Evolutionary conservation across 441 rosid genomes (phyloP).

Genomic region (Metrosideros polymorpha): DNA sequence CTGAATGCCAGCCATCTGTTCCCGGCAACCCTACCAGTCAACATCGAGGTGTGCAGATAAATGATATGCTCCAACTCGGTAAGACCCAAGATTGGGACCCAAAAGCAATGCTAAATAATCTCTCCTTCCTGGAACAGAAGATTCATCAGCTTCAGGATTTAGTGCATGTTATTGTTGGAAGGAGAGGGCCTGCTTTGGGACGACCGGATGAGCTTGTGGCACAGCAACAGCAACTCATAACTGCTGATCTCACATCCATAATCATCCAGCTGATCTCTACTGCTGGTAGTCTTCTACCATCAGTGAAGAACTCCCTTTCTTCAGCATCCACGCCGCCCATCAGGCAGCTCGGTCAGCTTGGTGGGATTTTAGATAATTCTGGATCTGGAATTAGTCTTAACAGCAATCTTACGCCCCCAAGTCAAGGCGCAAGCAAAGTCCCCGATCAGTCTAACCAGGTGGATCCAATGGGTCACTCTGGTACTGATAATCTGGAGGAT

Average conservation of each 20-base stretch:
- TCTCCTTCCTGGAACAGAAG: slow-evolving; percentile 79
- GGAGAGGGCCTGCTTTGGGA: slow-evolving; percentile 35
- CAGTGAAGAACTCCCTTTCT: slow-evolving; percentile 51
- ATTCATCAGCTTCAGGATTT: slow-evolving; percentile 80
- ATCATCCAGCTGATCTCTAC: slow-evolving; percentile 89
- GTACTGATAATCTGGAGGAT: slow-evolving; percentile 44
- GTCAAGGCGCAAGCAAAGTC: slow-evolving; percentile 21
- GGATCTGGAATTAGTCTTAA: slow-evolving; percentile 17
- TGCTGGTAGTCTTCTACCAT: slow-evolving; percentile 91
- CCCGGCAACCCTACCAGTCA: slow-evolving; percentile 19
- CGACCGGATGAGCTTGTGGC: slow-evolving; percentile 44
- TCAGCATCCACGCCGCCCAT: slow-evolving; percentile 17
- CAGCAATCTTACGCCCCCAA: slow-evolving; percentile 24
- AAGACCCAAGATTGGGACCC: slow-evolving; percentile 78
- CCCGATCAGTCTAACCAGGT: slow-evolving; percentile 30
- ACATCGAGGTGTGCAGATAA: slow-evolving; percentile 16
- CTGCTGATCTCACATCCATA: slow-evolving; percentile 85
- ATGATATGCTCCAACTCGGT: slow-evolving; percentile 19
- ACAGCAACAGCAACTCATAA: slow-evolving; percentile 78
- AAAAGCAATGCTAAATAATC: slow-evolving; percentile 56
- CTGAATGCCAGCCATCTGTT: slow-evolving; percentile 20
- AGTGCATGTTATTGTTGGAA: slow-evolving; percentile 54
- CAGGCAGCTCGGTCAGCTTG: slow-evolving; percentile 43
- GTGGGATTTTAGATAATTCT: slow-evolving; percentile 39
- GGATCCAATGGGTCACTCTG: slow-evolving; percentile 20